Evolutionary conservation across 768 basidiomycete genomes (phyloP).

Genomic region (Suillus paluster): DNA sequence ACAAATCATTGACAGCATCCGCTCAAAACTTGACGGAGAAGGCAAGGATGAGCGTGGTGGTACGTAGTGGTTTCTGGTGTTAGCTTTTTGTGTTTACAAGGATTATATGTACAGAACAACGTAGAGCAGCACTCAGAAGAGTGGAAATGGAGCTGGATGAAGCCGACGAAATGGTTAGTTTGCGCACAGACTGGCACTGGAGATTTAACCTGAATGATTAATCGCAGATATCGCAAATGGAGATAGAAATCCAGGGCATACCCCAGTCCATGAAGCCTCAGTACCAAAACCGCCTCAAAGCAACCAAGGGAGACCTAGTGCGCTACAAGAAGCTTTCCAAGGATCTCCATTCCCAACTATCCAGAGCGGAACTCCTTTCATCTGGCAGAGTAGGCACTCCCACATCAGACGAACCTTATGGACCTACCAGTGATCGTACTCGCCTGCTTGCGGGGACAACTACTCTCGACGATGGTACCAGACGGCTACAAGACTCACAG

Average conservation of each 20-base stretch:
- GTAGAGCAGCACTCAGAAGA: slow-evolving; percentile 77
- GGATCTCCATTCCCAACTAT: slow-evolving; percentile 69
- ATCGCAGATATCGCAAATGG: slow-evolving; percentile 94
- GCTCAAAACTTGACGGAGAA: slow-evolving; percentile 76
- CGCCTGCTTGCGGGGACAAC: slow-evolving; percentile 80
- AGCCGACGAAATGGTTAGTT: slow-evolving; percentile 91
- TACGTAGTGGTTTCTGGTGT: slow-evolving; percentile 38
- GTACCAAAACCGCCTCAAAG: slow-evolving; percentile 75
- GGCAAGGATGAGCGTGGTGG: slow-evolving; percentile 71
- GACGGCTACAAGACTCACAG: slow-evolving; percentile 87
- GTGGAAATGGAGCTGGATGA: slow-evolving; percentile 97
- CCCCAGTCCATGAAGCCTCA: slow-evolving; percentile 81
- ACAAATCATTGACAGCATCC: slow-evolving; percentile 76
- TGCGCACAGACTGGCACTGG: neutral
- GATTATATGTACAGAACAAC: slow-evolving; percentile 60
- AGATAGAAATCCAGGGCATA: slow-evolving; percentile 95
- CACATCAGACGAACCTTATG: slow-evolving; percentile 83
- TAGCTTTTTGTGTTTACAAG: slow-evolving; percentile 7
- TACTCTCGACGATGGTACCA: slow-evolving; percentile 81
- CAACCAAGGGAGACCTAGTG: slow-evolving; percentile 75
- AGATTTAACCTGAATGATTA: slow-evolving; percentile 5
- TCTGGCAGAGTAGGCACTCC: slow-evolving; percentile 42
- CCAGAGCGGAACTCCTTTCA: slow-evolving; percentile 80
- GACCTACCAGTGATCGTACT: slow-evolving; percentile 69
- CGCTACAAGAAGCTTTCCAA: slow-evolving; percentile 82